phyloP scores from a whole-genome alignment of 345 rosid genomes.

The Eucalyptus lansdowneana region DNA sequence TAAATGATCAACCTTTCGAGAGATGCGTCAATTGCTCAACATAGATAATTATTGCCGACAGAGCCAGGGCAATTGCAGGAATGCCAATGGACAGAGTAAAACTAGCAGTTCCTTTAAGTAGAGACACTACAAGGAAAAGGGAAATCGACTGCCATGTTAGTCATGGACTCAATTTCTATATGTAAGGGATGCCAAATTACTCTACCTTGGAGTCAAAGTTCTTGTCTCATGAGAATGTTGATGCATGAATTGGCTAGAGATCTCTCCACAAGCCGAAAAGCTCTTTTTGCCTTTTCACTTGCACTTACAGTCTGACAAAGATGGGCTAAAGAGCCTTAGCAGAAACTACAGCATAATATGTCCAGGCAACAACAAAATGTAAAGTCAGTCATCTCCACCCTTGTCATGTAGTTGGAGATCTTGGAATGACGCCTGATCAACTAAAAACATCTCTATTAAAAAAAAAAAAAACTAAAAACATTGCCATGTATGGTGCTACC shows the following conservation, averaged over 20 bases:
- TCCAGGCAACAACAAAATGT: background rate
- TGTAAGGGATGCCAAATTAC: background rate
- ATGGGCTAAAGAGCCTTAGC: background rate
- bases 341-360: background rate
- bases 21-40: background rate
- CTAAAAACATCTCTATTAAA: no score
- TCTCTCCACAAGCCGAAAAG: background rate
- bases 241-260: background rate
- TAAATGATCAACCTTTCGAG: background rate
- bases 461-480: no score
- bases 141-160: background rate
- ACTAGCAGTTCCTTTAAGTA: background rate
- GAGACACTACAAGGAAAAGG: background rate
- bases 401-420: background rate
- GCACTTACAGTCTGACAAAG: background rate
- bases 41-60: background rate
- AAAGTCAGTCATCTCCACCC: constrained; percentile 18
- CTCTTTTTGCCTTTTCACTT: background rate
- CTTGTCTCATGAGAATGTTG: background rate
- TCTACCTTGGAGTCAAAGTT: background rate
- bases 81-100: background rate
- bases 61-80: background rate
- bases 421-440: no score
- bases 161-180: background rate
- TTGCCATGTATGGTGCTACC: no score